phyloP scores from a whole-genome alignment of 495 filamentous ascomycete species.

The Penicillium coffeae region DNA sequence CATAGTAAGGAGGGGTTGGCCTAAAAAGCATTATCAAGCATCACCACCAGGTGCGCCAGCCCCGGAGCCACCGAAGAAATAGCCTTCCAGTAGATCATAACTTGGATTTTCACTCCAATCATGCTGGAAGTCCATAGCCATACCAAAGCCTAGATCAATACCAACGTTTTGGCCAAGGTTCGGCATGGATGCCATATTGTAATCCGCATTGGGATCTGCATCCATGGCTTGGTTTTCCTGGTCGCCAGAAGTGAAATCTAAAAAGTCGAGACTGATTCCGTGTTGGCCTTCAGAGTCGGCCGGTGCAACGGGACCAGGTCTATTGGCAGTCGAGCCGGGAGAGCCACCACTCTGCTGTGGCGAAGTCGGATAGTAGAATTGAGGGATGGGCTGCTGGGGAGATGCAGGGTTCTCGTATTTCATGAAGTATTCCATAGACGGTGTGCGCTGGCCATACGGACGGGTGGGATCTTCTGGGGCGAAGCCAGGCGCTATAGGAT shows the following conservation, averaged over 20 bases:
- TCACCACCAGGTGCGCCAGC: constrained; percentile 28
- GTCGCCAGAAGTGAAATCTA: constrained; percentile 34
- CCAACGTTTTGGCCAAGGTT: constrained; percentile 44
- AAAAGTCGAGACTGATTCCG: constrained; percentile 36
- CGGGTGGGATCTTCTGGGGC: constrained; percentile 22
- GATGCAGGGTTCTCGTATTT: constrained; percentile 34
- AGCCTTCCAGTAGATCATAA: constrained; percentile 85
- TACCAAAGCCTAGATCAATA: constrained; percentile 71
- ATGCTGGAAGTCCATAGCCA: constrained; percentile 70
- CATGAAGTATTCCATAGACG: constrained; percentile 39
- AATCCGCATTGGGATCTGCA: constrained; percentile 30
- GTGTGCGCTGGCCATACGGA: constrained; percentile 27
- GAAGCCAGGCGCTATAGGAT: constrained; percentile 25
- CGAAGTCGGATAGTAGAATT: constrained; percentile 39
- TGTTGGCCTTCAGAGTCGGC: constrained; percentile 27
- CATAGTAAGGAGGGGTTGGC: constrained; percentile 5
- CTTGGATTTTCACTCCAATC: constrained; percentile 76
- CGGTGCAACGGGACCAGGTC: constrained; percentile 13
- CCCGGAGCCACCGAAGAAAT: constrained; percentile 72
- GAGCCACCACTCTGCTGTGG: constrained; percentile 36
- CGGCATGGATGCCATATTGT: constrained; percentile 25
- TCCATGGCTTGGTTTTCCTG: constrained; percentile 26
- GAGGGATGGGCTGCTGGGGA: constrained; percentile 19
- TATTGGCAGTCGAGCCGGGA: constrained; percentile 24
- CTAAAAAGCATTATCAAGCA: constrained; percentile 10